phyloP scores from a whole-genome alignment of 805 yeast species.

The Torulaspora gathmanii region DNA sequence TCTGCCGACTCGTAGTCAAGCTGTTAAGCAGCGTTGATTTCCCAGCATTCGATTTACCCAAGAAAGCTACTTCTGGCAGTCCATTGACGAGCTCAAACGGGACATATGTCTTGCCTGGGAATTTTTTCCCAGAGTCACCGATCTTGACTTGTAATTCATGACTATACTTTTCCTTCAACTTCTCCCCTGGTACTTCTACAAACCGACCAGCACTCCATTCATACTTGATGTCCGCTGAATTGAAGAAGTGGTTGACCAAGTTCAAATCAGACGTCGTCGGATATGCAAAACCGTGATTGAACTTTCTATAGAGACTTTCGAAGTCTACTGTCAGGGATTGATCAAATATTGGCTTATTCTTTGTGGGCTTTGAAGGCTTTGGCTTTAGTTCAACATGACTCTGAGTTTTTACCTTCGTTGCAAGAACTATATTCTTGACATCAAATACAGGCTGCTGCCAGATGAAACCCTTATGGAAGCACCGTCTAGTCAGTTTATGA shows the following conservation, averaged over 20 bases:
- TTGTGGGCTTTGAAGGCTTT: neutral
- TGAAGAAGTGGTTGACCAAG: constrained; percentile 42
- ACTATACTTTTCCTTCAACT: constrained; percentile 11
- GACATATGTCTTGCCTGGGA: constrained; percentile 25
- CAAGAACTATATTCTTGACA: constrained; percentile 7
- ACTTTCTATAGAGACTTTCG: constrained; percentile 10
- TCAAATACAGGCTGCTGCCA: neutral
- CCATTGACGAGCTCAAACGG: constrained; percentile 33
- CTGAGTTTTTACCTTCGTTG: constrained; percentile 5
- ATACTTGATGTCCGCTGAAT: constrained; percentile 41
- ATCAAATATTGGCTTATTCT: neutral
- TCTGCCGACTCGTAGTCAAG: constrained; percentile 42
- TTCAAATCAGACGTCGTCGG: constrained; percentile 25
- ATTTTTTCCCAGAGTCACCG: constrained; percentile 29
- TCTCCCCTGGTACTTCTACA: constrained; percentile 48
- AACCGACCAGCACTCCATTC: constrained; percentile 60
- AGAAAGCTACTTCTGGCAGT: constrained; percentile 68
- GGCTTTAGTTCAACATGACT: neutral
- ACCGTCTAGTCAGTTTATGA: neutral
- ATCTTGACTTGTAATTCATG: constrained; percentile 15
- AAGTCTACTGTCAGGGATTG: neutral
- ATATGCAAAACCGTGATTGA: constrained; percentile 14
- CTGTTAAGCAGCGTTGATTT: constrained; percentile 73
- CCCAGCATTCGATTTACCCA: constrained; percentile 85
- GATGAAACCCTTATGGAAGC: neutral